A percentile compares a stretch with the other conserved stretches of the same genome.
Conservation (phyloP, 768 basidiomycete species). For the Clitopilus passeckerianus region DNA sequence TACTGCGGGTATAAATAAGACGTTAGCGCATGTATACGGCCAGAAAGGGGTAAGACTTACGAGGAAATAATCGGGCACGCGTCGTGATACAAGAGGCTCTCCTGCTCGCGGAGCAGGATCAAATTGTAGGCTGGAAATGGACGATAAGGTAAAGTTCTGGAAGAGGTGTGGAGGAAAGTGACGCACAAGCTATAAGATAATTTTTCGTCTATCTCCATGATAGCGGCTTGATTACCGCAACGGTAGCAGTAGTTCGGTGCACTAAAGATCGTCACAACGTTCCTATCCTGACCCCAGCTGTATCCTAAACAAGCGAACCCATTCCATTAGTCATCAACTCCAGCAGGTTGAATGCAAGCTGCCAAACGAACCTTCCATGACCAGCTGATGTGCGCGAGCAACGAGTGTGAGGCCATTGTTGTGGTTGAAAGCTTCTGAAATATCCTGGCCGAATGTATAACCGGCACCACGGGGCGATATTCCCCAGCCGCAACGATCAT, state of each 20-base stretch:
- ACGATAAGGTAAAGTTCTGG: not conserved
- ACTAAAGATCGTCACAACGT: slow-evolving; percentile 99
- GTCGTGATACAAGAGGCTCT: slow-evolving; percentile 94
- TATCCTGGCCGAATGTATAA: slow-evolving; percentile 99
- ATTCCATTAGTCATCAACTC: not conserved
- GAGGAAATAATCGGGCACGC: slow-evolving; percentile 93
- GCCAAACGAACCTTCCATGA: slow-evolving; percentile 82
- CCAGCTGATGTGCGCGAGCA: slow-evolving; percentile 89
- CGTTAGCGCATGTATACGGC: not conserved
- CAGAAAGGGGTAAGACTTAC: slow-evolving; percentile 36
- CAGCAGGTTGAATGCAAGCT: not conserved
- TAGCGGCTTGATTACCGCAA: slow-evolving; percentile 99
- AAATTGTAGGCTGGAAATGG: slow-evolving; percentile 83
- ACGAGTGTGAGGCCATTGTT: slow-evolving; percentile 97
- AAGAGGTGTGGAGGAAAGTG: not conserved
- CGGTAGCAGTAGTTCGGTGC: slow-evolving; percentile 99
- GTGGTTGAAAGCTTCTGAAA: slow-evolving; percentile 98
- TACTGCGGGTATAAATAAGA: not conserved
- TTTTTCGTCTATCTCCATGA: slow-evolving; percentile 99
- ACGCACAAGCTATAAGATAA: slow-evolving; percentile 89
- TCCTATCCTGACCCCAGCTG: slow-evolving; percentile 99
- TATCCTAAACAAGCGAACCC: slow-evolving; percentile 44
- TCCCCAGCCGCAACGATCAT: slow-evolving; percentile 99
- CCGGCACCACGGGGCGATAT: slow-evolving; percentile 98
- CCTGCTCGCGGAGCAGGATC: slow-evolving; percentile 99